These are phyloP conservation scores for Lodderomyces jiufengensis DNA, from an alignment of 1,139 yeast species.

Conservation along the genomic window DNA sequence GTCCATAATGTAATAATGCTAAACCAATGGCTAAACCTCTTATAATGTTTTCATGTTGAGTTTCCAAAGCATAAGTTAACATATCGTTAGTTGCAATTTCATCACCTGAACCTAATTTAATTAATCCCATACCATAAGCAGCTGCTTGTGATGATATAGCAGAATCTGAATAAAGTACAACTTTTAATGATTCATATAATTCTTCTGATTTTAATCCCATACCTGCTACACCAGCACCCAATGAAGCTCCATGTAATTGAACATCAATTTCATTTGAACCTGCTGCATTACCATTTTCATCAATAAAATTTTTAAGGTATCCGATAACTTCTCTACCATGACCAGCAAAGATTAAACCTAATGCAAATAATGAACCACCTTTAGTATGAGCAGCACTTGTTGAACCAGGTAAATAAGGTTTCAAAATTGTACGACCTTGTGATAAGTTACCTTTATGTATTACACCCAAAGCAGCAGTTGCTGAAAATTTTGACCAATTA, in stretches of 20 bases:
- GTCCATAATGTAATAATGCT: constrained; percentile 82
- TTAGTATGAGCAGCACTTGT: constrained; percentile 81
- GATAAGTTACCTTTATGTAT: constrained; percentile 93
- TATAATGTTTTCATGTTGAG: constrained; percentile 92
- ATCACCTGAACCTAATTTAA: constrained; percentile 91
- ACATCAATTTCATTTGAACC: constrained; percentile 80
- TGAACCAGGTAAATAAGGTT: constrained; percentile 88
- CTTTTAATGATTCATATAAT: constrained; percentile 79
- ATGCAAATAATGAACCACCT: constrained; percentile 93
- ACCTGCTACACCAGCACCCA: constrained; percentile 95
- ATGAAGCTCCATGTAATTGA: constrained; percentile 90
- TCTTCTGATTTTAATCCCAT: constrained; percentile 82
- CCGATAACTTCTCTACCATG: constrained; percentile 88
- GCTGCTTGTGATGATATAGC: constrained; percentile 98
- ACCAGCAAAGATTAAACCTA: constrained; percentile 94
- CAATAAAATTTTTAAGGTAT: constrained; percentile 70
- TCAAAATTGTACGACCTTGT: constrained; percentile 82
- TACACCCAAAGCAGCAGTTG: constrained; percentile 97
- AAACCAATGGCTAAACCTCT: constrained; percentile 89
- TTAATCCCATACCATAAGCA: constrained; percentile 93
- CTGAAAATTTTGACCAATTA: constrained; percentile 96
- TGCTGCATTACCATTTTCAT: constrained; percentile 63
- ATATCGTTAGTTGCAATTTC: constrained; percentile 71
- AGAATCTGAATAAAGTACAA: constrained; percentile 82
- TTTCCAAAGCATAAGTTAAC: constrained; percentile 90